Percentiles rank a stretch among this genome's conserved stretches.
Conservation (phyloP, 2,329 filamentous ascomycete genomes). For the Ophiocordyceps camponoti-rufipedis region DNA sequence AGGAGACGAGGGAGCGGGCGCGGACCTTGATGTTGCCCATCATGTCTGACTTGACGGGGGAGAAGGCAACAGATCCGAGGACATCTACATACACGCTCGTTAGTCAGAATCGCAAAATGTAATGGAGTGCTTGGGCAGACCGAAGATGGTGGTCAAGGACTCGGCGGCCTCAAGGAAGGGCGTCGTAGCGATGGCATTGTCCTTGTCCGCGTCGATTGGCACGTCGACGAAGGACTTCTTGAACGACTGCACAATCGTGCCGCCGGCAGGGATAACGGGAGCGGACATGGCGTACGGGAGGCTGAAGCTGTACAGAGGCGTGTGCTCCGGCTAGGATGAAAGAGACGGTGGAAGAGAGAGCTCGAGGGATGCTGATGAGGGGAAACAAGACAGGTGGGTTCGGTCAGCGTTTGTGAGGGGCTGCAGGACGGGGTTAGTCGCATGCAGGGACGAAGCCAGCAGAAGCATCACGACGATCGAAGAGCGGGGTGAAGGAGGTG, state of each 20-base stretch:
- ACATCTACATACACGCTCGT: conserved; percentile 24
- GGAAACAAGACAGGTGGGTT: not conserved
- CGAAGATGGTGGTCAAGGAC: conserved; percentile 72
- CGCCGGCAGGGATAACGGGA: conserved; percentile 36
- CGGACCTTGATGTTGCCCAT: conserved; percentile 74
- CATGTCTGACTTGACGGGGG: conserved; percentile 82
- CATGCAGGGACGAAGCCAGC: not conserved
- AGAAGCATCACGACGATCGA: not conserved
- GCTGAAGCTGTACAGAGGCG: not conserved
- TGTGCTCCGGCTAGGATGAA: not conserved
- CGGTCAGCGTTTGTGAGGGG: no score
- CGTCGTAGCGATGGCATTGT: conserved; percentile 61
- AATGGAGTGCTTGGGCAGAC: conserved; percentile 21
- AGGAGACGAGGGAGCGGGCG: not conserved
- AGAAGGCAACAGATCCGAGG: conserved; percentile 59
- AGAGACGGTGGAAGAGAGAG: not conserved
- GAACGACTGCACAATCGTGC: conserved; percentile 74
- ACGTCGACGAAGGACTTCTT: conserved; percentile 74
- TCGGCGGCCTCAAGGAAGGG: conserved; percentile 88
- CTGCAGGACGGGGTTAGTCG: not conserved
- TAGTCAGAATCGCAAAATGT: not conserved
- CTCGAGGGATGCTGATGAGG: not conserved
- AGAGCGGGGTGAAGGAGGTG: not conserved
- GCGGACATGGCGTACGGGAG: conserved; percentile 28
- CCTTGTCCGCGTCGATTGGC: conserved; percentile 51